These are phyloP conservation scores for Exserohilum turcica DNA, from an alignment of 2,329 filamentous ascomycete species.

Conservation along the genomic window DNA sequence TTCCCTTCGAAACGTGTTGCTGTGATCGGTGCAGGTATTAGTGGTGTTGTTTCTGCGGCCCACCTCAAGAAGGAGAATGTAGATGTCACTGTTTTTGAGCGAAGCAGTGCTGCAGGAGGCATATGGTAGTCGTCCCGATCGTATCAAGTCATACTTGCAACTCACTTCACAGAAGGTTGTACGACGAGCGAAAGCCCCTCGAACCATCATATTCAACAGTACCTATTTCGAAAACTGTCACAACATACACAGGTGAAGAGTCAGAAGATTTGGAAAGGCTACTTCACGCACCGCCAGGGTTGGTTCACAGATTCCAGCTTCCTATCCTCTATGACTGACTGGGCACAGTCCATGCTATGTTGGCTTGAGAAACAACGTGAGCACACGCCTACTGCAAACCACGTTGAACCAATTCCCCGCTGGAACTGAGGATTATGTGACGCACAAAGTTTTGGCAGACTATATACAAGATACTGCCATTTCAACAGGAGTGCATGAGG, in stretches of 20 bases:
- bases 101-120: constrained; percentile 58
- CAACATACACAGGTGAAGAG: constrained; percentile 19
- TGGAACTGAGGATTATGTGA: constrained; percentile 64
- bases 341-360: constrained; percentile 56
- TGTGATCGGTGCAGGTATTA: constrained; percentile 47
- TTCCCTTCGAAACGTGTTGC: constrained; percentile 31
- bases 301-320: neutral
- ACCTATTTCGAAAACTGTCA: constrained; percentile 23
- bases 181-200: constrained; percentile 55
- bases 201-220: constrained; percentile 56
- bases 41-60: constrained; percentile 44
- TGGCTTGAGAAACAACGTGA: constrained; percentile 60
- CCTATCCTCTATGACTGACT: constrained; percentile 9
- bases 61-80: constrained; percentile 43
- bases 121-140: constrained; percentile 53
- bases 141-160: neutral
- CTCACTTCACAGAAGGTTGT: constrained; percentile 46
- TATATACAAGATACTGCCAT: constrained; percentile 67
- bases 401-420: constrained; percentile 61
- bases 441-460: constrained; percentile 60
- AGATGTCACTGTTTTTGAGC: constrained; percentile 61
- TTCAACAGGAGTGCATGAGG: constrained; percentile 55
- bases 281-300: constrained; percentile 59
- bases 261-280: constrained; percentile 25
- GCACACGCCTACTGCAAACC: constrained; percentile 57